These are phyloP conservation scores for Cladophialophora exuberans DNA, from an alignment of 2,329 filamentous ascomycete genomes.

Conservation along the genomic window DNA sequence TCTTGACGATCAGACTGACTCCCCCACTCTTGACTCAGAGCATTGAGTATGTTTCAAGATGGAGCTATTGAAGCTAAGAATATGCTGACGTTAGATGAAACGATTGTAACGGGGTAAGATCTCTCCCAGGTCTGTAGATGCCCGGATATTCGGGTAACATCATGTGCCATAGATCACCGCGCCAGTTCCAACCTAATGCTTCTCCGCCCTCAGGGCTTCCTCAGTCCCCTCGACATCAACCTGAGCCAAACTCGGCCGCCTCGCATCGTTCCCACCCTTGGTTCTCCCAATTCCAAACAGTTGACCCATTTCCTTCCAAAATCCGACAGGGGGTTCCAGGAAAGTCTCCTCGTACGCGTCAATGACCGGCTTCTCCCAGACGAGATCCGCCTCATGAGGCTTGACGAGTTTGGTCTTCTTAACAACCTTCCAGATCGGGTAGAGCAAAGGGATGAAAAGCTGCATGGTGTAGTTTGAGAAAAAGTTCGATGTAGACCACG, in stretches of 20 bases:
- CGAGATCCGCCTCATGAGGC: slow-evolving; percentile 51
- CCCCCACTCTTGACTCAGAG: too few species aligned
- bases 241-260: neutral
- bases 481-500: slow-evolving; percentile 69
- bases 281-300: slow-evolving; percentile 26
- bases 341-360: slow-evolving; percentile 63
- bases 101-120: too few species aligned
- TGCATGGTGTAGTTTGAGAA: slow-evolving; percentile 52
- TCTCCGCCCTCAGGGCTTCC: too few species aligned
- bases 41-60: too few species aligned
- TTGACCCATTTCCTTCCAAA: slow-evolving; percentile 33
- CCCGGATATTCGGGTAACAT: too few species aligned
- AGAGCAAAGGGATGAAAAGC: slow-evolving; percentile 22
- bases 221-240: too few species aligned
- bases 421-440: slow-evolving; percentile 37
- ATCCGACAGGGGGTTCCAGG: slow-evolving; percentile 47
- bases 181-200: too few species aligned
- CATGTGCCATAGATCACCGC: too few species aligned
- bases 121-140: too few species aligned
- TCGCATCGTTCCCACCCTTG: slow-evolving; percentile 12
- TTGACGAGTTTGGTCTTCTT: slow-evolving; percentile 19
- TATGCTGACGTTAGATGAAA: too few species aligned
- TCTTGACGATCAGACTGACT: too few species aligned
- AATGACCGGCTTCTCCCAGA: slow-evolving; percentile 63
- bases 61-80: too few species aligned